Evolutionary conservation across 1,284 basidiomycete species (phyloP).

Genomic region (Volvariella surrecta): DNA sequence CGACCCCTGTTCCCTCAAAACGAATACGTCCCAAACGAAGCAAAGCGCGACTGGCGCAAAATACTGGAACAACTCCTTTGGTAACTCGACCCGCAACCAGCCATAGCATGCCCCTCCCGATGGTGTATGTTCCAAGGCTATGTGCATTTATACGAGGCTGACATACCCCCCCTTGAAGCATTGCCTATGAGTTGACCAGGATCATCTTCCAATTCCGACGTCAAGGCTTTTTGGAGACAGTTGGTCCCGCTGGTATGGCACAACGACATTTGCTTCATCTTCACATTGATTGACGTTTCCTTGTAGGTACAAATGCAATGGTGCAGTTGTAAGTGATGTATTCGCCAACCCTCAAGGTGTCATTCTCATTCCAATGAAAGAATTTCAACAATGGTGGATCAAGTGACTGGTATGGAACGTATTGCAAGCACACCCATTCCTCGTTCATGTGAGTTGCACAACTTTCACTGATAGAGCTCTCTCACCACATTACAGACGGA

Average conservation of each 20-base stretch:
- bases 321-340: slow-evolving; percentile 43
- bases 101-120: slow-evolving; percentile 62
- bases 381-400: slow-evolving; percentile 73
- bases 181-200: slow-evolving; percentile 71
- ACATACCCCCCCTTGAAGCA: slow-evolving; percentile 38
- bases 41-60: slow-evolving; percentile 36
- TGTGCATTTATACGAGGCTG: slow-evolving; percentile 6
- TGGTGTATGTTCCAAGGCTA: slow-evolving; percentile 43
- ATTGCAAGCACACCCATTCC: slow-evolving; percentile 81
- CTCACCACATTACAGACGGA: slow-evolving; percentile 37
- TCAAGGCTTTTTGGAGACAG: slow-evolving; percentile 73
- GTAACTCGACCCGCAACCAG: slow-evolving; percentile 43
- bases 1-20: slow-evolving; percentile 55
- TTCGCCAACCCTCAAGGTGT: not conserved
- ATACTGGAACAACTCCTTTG: slow-evolving; percentile 51
- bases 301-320: slow-evolving; percentile 67
- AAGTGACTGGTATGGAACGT: slow-evolving; percentile 79
- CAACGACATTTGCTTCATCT: not conserved
- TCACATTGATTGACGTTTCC: slow-evolving; percentile 4
- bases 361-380: slow-evolving; percentile 25
- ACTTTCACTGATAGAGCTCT: not conserved
- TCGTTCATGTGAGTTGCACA: slow-evolving; percentile 46
- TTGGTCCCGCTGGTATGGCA: slow-evolving; percentile 69
- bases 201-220: slow-evolving; percentile 66
- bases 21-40: slow-evolving; percentile 58